These are phyloP conservation scores for Cornus suecica DNA, from an alignment of 148 eudicot species.

Conservation along the genomic window DNA sequence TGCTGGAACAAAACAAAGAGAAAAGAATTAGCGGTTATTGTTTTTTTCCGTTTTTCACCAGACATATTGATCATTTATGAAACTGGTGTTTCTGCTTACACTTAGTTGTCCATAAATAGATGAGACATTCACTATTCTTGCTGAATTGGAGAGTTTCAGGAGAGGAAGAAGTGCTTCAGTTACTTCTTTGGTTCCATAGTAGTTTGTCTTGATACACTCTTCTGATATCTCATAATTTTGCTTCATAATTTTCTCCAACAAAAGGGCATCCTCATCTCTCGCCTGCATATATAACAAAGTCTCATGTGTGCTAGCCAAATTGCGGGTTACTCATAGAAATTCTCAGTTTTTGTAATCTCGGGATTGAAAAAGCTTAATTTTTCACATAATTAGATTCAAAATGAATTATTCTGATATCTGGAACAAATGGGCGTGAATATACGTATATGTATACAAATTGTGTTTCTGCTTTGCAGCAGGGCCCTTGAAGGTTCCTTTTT, in stretches of 20 bases:
- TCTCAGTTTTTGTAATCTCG: neutral
- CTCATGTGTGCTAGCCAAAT: neutral
- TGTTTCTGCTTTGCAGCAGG: too few species aligned
- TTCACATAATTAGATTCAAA: too few species aligned
- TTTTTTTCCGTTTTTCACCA: neutral
- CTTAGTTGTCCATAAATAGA: conserved; percentile 24
- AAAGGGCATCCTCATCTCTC: neutral
- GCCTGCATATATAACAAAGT: neutral
- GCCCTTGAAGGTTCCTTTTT: too few species aligned
- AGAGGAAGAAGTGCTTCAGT: conserved; percentile 34
- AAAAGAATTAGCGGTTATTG: neutral
- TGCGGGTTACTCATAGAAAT: neutral
- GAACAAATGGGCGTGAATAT: too few species aligned
- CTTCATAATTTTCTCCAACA: neutral
- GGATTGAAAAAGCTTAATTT: neutral
- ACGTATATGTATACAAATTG: too few species aligned
- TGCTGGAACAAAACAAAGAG: conserved; percentile 2
- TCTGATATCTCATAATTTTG: conserved; percentile 25
- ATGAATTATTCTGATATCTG: too few species aligned
- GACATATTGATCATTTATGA: neutral
- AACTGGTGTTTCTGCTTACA: conserved; percentile 7
- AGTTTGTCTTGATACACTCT: conserved; percentile 43
- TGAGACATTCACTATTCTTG: conserved; percentile 41
- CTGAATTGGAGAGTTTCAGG: conserved; percentile 37
- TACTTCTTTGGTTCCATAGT: conserved; percentile 35